Evolutionary conservation across 805 yeast genomes (phyloP), one percentile per base, ranked within the genome.

Genomic region (Gaillardinia entomophila): DNA sequence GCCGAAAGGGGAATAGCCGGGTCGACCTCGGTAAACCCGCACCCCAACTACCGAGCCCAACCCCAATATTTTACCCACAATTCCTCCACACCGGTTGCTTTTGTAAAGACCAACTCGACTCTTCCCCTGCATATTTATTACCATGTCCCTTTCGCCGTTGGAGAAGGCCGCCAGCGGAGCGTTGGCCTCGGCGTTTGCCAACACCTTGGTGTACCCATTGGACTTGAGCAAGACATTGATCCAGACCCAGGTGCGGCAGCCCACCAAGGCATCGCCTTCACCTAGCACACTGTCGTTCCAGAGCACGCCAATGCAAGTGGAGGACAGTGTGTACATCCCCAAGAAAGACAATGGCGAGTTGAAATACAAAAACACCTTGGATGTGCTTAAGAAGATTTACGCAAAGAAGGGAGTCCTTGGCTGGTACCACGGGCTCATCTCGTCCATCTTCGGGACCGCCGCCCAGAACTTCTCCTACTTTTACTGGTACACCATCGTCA

Each of bases 91-190:
- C n/a, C n/a, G n/a, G n/a, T n/a, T n/a, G n/a, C n/a, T n/a, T n/a
- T n/a, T n/a, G n/a, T n/a, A n/a, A n/a, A n/a, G n/a, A n/a, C n/a
- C n/a, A 19, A 19, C 22, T 19, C 22, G 22, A 10, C 6, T 19
- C 22, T 19, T 19, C n/a, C n/a, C n/a, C n/a, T n/a, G n/a, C n/a
- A n/a, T n/a, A n/a, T n/a, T n/a, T n/a, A n/a, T n/a, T n/a, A 6
- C 22, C 15, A 73, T 73, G 79, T 62, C 75, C 5, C 68, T 73
- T 30, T 51, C 79, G n/a, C 82, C 85, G 6, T 60, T 85, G 49
- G 94, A 86, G 42, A 76, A 78, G 48, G 95, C 95, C 0, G 69
- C 83, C 12, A 77, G 84, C 31, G 95, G 95, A 0, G 86, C 95
- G 0, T 66, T 81, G 30, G 92, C 94, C 6, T 84, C 94, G 1